Evolutionary conservation across 129 eudicot genomes (phyloP), one percentile per base, ranked within the genome.

Genomic region (Deinandra increscens): DNA sequence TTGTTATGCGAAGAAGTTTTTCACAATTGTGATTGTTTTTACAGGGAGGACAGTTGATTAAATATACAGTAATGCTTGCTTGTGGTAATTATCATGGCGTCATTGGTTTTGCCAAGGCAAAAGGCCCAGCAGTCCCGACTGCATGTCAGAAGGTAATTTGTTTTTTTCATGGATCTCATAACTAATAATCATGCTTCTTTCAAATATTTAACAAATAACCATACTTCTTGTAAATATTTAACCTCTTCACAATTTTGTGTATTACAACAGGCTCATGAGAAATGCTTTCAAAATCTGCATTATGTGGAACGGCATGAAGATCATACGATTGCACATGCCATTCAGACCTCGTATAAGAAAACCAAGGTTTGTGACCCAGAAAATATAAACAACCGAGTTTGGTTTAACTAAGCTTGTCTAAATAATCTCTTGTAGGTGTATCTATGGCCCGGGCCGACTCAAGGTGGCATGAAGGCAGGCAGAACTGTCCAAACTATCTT

Each of bases 321-420:
- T 26, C 98, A 93, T 85, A 93, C 96, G 36, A 93, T 89, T 70
- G 96, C 96, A 20, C 98, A 93, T 86, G 96, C 98, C 10, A 78
- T 89, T 56, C 95, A 89, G 70, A 86, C 96, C 17, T 72, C 91
- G 34, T 89, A 77, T 68, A 93, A 93, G 86, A 93, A 93, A 74
- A 93, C 98, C 71, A 93, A 93, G 96, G 98, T 93, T 45, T 54
- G 61, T 4, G 7, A n/a, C 33, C 14, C 11, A 7, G 17, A 48
- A 61, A 44, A 3, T 64, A 36, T 2, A 61, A 38, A 51, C 7
- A 49, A 38, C 10, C 13, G 58, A 18, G 68, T 68, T 12, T 36
- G 26, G 62, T 31, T 17, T 17, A 69, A 23, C 12, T 26, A 56
- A 20, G 18, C 11, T 13, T 56, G 31, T 23, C 38, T n/a, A n/a